A percentile compares a stretch with the other conserved stretches of the same genome.
Conservation (phyloP, 176 grass and related monocot species). For the Echinochloa phyllopogon region DNA sequence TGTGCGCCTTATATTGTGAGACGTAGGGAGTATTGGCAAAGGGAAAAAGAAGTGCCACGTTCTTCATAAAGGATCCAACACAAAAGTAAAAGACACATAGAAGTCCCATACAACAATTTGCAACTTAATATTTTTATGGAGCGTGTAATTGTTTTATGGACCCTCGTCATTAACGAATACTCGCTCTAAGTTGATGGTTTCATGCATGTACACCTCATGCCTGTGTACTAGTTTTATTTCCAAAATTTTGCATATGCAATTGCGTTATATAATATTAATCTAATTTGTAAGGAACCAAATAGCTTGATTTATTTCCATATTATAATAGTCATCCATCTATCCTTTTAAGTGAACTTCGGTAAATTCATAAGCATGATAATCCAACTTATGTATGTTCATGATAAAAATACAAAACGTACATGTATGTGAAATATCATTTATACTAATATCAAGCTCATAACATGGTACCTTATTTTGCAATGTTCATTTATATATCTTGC, state of each 20-base stretch:
- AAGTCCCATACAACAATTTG: too few relatives aligned
- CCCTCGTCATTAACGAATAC: not conserved
- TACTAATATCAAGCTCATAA: not conserved
- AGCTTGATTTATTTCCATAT: not conserved
- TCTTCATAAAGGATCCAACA: too few relatives aligned
- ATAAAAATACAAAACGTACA: not conserved
- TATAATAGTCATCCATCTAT: too few relatives aligned
- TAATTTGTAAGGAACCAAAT: not conserved
- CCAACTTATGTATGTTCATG: not conserved
- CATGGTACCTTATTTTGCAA: not conserved
- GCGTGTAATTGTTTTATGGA: not conserved
- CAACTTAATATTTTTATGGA: too few relatives aligned
- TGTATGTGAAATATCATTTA: not conserved
- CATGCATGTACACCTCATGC: not conserved
- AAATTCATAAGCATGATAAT: not conserved
- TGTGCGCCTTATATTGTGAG: too few relatives aligned
- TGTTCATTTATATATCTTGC: not conserved
- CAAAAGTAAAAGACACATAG: too few relatives aligned
- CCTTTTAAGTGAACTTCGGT: not conserved
- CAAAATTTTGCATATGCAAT: not conserved
- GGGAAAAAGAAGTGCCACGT: too few relatives aligned
- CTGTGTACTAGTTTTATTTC: not conserved
- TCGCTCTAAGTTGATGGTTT: not conserved
- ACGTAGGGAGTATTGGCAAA: too few relatives aligned
- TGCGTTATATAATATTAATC: not conserved